These are phyloP conservation scores for Saccharum spontaneum DNA, from an alignment of 176 grass and related monocot genomes.

Conservation along the genomic window DNA sequence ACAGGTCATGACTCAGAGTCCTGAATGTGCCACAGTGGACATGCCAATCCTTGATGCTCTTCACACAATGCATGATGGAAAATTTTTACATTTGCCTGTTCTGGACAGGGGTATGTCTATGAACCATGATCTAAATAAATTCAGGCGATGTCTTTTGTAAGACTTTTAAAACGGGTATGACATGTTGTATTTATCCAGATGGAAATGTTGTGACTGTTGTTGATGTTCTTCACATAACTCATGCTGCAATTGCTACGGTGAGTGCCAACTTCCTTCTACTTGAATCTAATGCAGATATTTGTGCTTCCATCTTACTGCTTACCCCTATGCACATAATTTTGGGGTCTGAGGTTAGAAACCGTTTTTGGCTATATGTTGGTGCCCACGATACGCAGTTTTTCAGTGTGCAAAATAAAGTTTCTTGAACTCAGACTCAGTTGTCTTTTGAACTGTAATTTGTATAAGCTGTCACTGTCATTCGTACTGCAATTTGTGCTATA, in stretches of 20 bases:
- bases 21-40: constrained; percentile 86
- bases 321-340: background rate
- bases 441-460: background rate
- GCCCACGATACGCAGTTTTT: background rate
- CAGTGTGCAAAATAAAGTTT: background rate
- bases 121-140: background rate
- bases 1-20: constrained; percentile 98
- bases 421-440: background rate
- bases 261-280: constrained; percentile 28
- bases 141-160: background rate
- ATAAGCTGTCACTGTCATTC: background rate
- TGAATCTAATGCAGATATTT: constrained; percentile 10
- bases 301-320: background rate
- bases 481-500: background rate
- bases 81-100: constrained; percentile 96
- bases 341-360: background rate
- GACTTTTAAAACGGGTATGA: background rate
- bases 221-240: constrained; percentile 95
- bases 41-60: constrained; percentile 92
- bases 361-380: constrained; percentile 7
- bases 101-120: constrained; percentile 63
- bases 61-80: constrained; percentile 93
- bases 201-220: constrained; percentile 83
- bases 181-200: constrained; percentile 53
- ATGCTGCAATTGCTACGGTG: constrained; percentile 92